Evolutionary conservation across 345 rosid species (phyloP).

Genomic region (Arabidopsis arenosa): DNA sequence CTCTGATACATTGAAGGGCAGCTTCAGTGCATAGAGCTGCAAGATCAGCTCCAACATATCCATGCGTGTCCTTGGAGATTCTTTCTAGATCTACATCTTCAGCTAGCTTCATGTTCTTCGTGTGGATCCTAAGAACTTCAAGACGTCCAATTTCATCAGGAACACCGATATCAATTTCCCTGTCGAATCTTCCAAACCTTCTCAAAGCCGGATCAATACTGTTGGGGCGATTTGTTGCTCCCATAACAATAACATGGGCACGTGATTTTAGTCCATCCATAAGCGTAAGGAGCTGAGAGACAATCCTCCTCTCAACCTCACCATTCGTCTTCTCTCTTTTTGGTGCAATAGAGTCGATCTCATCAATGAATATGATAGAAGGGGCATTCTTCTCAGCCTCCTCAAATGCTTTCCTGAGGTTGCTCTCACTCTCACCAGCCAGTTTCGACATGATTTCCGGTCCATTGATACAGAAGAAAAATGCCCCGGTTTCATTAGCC

Average conservation of each 20-base stretch:
- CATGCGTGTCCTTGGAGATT: conserved; percentile 90
- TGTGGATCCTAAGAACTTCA: conserved; percentile 96
- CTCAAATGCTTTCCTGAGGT: conserved; percentile 95
- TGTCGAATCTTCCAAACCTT: conserved; percentile 92
- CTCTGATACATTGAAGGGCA: conserved; percentile 97
- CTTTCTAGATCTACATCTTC: conserved; percentile 95
- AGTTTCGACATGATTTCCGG: conserved; percentile 96
- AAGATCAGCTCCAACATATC: conserved; percentile 98
- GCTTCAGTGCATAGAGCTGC: conserved; percentile 98
- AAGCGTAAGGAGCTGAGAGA: conserved; percentile 90
- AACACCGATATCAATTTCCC: conserved; percentile 95
- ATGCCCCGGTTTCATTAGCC: conserved; percentile 96
- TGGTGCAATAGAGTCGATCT: conserved; percentile 96
- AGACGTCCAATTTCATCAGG: conserved; percentile 99
- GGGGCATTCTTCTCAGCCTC: conserved; percentile 99
- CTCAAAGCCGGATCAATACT: conserved; percentile 94
- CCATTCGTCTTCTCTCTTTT: conserved; percentile 96
- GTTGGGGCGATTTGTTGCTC: conserved; percentile 99
- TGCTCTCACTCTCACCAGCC: conserved; percentile 99
- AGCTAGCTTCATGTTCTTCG: conserved; percentile 96
- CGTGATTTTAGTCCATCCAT: conserved; percentile 96
- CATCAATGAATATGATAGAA: conserved; percentile 91
- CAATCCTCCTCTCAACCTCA: conserved; percentile 97
- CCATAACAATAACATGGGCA: conserved; percentile 93
- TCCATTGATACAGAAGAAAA: conserved; percentile 94